Conservation (phyloP, 768 basidiomycete genomes). For the Dictyophora rubrovolvata region DNA sequence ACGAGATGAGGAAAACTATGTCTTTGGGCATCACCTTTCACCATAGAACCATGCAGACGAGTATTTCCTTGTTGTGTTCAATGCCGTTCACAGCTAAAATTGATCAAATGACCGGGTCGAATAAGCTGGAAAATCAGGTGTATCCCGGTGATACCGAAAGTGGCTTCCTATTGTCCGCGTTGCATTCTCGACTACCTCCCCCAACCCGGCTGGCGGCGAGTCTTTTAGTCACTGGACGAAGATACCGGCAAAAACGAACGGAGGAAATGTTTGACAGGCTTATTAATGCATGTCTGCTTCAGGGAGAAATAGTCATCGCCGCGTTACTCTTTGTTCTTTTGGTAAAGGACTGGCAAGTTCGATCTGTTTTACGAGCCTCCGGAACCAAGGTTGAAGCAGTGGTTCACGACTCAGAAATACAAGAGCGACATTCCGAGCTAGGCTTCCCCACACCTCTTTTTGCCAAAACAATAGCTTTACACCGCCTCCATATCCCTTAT, state of each 20-base stretch:
- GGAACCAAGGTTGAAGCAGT: not conserved
- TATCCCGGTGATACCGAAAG: not conserved
- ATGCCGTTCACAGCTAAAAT: not conserved
- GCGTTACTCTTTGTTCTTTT: constrained; percentile 58
- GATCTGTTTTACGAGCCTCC: constrained; percentile 12
- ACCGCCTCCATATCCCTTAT: not conserved
- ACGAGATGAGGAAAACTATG: constrained; percentile 44
- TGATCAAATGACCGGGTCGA: not conserved
- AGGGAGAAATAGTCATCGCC: constrained; percentile 72
- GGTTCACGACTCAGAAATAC: not conserved
- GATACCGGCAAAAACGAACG: constrained; percentile 44
- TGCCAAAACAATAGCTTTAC: not conserved
- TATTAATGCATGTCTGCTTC: constrained; percentile 55
- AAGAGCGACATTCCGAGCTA: not conserved
- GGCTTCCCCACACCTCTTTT: not conserved
- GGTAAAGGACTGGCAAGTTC: constrained; percentile 51
- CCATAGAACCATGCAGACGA: constrained; percentile 36
- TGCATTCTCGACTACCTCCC: constrained; percentile 9
- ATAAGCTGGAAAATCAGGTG: not conserved
- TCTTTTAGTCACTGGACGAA: constrained; percentile 43
- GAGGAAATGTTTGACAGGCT: constrained; percentile 51
- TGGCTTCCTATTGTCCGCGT: not conserved
- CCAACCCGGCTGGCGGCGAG: constrained; percentile 41
- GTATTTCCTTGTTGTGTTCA: constrained; percentile 24
- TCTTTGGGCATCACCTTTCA: constrained; percentile 40